phyloP scores from a whole-genome alignment of 257 asterid species.

The Petunia axillaris region DNA sequence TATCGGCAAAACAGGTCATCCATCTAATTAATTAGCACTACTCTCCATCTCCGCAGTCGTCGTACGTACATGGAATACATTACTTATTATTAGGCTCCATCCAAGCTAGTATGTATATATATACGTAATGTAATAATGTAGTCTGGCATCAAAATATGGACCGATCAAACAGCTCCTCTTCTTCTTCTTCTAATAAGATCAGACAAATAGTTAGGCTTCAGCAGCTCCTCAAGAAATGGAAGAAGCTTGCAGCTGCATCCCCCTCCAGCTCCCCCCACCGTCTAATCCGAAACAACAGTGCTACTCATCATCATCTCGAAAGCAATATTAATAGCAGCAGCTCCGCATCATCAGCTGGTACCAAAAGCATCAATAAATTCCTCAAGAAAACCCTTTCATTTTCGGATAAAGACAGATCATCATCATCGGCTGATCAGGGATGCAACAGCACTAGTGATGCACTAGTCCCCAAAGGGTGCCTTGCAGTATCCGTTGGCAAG shows the following conservation, averaged over 20 bases:
- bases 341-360: too few relatives aligned
- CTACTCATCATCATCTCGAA: too few relatives aligned
- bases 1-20: constrained; percentile 7
- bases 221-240: constrained; percentile 86
- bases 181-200: constrained; percentile 59
- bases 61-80: background rate
- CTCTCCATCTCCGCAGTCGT: background rate
- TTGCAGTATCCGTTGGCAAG: constrained; percentile 69
- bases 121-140: background rate
- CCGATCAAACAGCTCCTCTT: constrained; percentile 31
- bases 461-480: constrained; percentile 69
- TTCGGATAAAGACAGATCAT: constrained; percentile 43
- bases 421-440: background rate
- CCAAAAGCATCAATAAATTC: constrained; percentile 55
- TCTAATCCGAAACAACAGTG: constrained; percentile 25
- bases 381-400: constrained; percentile 83
- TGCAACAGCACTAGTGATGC: constrained; percentile 9
- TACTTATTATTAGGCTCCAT: background rate
- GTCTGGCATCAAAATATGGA: constrained; percentile 35
- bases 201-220: constrained; percentile 86
- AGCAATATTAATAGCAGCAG: too few relatives aligned
- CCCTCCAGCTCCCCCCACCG: constrained; percentile 24
- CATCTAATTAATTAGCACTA: background rate
- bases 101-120: background rate
- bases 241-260: constrained; percentile 55